Evolutionary conservation across 148 eudicot genomes (phyloP).

Genomic region (Chenopodium formosanum): DNA sequence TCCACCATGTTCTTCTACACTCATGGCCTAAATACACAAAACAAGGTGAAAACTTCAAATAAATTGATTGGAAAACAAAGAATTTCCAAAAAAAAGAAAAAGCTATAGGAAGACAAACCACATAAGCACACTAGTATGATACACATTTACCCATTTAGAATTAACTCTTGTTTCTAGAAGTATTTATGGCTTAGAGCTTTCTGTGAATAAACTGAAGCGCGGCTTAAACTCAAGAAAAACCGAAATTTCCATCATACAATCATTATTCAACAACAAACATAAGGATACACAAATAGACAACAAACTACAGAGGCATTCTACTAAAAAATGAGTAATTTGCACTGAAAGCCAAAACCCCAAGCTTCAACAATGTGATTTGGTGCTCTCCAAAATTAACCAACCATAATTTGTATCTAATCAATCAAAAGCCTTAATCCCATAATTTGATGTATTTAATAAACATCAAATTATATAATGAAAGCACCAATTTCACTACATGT

Average conservation of each 20-base stretch:
- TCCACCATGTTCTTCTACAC: constrained; percentile 20
- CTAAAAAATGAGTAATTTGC: not conserved
- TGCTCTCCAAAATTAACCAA: not conserved
- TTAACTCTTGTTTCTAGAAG: not conserved
- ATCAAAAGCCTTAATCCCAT: no score
- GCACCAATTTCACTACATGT: not conserved
- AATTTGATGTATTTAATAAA: not conserved
- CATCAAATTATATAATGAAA: not conserved
- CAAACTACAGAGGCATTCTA: not conserved
- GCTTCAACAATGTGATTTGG: not conserved
- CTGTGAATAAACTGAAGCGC: not conserved
- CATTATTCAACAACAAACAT: not conserved
- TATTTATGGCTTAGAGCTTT: not conserved
- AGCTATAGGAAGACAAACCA: constrained; percentile 8
- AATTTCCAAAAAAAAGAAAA: not conserved
- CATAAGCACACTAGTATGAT: not conserved
- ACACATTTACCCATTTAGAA: not conserved
- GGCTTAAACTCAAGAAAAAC: not conserved
- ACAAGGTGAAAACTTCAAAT: not conserved
- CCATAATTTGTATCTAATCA: not conserved
- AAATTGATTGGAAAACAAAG: not conserved
- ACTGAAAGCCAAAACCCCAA: not conserved
- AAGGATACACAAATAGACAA: not conserved
- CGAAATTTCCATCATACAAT: not conserved
- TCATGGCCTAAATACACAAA: constrained; percentile 12